phyloP scores from a whole-genome alignment of 2,329 filamentous ascomycete species.

The Huntiella moniliformis region DNA sequence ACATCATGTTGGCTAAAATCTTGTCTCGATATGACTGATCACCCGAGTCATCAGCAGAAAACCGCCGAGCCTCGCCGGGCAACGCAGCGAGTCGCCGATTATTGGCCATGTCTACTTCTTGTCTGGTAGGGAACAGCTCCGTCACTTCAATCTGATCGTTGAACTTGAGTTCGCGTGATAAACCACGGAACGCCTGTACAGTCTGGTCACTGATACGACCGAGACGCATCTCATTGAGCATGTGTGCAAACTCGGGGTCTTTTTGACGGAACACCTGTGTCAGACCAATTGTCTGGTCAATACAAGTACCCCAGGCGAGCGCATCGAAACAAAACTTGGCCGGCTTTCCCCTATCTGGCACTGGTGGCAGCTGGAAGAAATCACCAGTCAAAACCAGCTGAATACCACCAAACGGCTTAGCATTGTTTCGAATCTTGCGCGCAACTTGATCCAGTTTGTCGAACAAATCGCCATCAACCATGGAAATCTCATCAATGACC shows the following conservation, averaged over 20 bases:
- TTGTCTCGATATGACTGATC: slow-evolving; percentile 56
- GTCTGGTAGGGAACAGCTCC: slow-evolving; percentile 79
- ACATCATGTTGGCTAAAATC: slow-evolving; percentile 80
- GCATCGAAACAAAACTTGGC: slow-evolving; percentile 89
- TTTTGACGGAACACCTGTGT: slow-evolving; percentile 94
- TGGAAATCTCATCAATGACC: slow-evolving; percentile 88
- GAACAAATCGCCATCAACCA: slow-evolving; percentile 94
- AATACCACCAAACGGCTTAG: slow-evolving; percentile 83
- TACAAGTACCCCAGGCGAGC: slow-evolving; percentile 74
- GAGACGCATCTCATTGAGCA: slow-evolving; percentile 96
- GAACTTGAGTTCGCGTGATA: slow-evolving; percentile 53
- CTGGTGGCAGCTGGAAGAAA: slow-evolving; percentile 92
- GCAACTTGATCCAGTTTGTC: slow-evolving; percentile 89
- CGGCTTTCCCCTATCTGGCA: slow-evolving; percentile 53
- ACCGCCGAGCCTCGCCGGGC: slow-evolving; percentile 47
- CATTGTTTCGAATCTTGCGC: slow-evolving; percentile 71
- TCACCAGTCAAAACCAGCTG: slow-evolving; percentile 91
- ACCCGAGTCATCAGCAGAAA: slow-evolving; percentile 58
- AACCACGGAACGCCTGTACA: slow-evolving; percentile 52
- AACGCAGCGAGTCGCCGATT: slow-evolving; percentile 51
- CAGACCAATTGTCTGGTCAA: slow-evolving; percentile 86
- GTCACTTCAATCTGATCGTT: slow-evolving; percentile 54
- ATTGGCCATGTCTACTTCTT: slow-evolving; percentile 81
- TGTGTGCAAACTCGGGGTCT: slow-evolving; percentile 70
- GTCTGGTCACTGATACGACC: slow-evolving; percentile 64